phyloP scores from a whole-genome alignment of 441 rosid genomes.

The Breynia disticha region DNA sequence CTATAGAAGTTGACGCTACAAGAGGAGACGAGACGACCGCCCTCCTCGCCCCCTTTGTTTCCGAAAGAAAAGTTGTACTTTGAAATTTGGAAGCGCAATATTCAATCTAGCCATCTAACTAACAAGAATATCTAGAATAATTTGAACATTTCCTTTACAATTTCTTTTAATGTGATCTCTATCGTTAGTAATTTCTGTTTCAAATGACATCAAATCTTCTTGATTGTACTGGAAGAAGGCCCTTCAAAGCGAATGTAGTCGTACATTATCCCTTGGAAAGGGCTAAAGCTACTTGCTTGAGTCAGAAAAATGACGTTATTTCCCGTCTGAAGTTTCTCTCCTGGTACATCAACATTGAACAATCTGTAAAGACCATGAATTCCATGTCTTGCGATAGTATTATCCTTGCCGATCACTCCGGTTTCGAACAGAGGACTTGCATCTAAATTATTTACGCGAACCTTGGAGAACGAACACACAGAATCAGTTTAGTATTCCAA shows the following conservation, averaged over 20 bases:
- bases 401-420: slow-evolving; percentile 46
- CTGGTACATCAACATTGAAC: slow-evolving; percentile 25
- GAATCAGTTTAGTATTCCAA: neutral
- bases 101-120: too few species aligned
- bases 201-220: too few species aligned
- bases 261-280: slow-evolving; percentile 77
- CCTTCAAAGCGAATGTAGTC: slow-evolving; percentile 90
- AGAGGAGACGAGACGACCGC: too few species aligned
- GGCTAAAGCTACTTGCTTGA: slow-evolving; percentile 49
- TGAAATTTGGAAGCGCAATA: too few species aligned
- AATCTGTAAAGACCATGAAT: slow-evolving; percentile 51
- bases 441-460: slow-evolving; percentile 41
- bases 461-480: slow-evolving; percentile 14
- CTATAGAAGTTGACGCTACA: too few species aligned
- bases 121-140: too few species aligned
- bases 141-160: too few species aligned
- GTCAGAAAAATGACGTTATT: slow-evolving; percentile 56
- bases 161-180: too few species aligned
- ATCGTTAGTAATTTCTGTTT: too few species aligned
- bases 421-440: slow-evolving; percentile 42
- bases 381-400: slow-evolving; percentile 58
- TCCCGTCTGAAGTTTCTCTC: slow-evolving; percentile 30
- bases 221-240: slow-evolving; percentile 1
- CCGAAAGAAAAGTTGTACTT: too few species aligned
- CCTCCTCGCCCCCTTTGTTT: too few species aligned